phyloP scores from a whole-genome alignment of 2,329 filamentous ascomycete species.

The Cladophialophora exuberans region DNA sequence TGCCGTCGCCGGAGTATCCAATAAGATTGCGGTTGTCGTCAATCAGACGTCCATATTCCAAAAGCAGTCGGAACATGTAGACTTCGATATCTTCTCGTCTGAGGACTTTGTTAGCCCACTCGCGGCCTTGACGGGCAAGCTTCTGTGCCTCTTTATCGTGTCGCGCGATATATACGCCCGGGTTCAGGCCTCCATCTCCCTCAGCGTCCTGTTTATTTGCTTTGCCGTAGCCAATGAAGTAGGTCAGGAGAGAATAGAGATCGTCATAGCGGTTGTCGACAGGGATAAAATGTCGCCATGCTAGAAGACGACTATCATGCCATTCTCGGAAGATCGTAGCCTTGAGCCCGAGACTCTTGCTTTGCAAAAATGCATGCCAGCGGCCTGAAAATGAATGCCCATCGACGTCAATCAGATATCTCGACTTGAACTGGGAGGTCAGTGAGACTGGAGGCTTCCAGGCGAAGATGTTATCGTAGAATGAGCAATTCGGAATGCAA shows the following conservation, averaged over 20 bases:
- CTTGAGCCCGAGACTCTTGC: conserved; percentile 55
- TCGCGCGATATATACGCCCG: conserved; percentile 36
- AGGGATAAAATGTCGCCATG: conserved; percentile 58
- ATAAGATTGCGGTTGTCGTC: conserved; percentile 65
- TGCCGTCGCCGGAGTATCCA: conserved; percentile 53
- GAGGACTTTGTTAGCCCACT: conserved; percentile 43
- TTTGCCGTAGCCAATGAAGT: conserved; percentile 50
- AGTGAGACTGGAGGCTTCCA: conserved; percentile 36
- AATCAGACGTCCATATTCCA: conserved; percentile 66
- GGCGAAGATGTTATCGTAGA: conserved; percentile 40
- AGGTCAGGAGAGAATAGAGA: conserved; percentile 54
- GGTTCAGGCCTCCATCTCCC: conserved; percentile 23
- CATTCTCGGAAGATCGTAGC: conserved; percentile 59
- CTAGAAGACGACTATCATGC: conserved; percentile 56
- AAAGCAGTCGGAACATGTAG: conserved; percentile 42
- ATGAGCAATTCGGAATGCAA: conserved; percentile 43
- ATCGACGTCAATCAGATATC: conserved; percentile 44
- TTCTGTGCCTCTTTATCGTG: conserved; percentile 41
- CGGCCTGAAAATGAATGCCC: conserved; percentile 47
- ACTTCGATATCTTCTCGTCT: conserved; percentile 65
- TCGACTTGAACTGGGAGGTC: conserved; percentile 41
- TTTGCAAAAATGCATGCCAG: conserved; percentile 50
- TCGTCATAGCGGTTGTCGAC: conserved; percentile 57
- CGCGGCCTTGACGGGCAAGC: conserved; percentile 40
- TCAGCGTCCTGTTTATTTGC: conserved; percentile 16